Conservation (phyloP, 108 stramenopile genomes). For the Conticribra guillardii region DNA sequence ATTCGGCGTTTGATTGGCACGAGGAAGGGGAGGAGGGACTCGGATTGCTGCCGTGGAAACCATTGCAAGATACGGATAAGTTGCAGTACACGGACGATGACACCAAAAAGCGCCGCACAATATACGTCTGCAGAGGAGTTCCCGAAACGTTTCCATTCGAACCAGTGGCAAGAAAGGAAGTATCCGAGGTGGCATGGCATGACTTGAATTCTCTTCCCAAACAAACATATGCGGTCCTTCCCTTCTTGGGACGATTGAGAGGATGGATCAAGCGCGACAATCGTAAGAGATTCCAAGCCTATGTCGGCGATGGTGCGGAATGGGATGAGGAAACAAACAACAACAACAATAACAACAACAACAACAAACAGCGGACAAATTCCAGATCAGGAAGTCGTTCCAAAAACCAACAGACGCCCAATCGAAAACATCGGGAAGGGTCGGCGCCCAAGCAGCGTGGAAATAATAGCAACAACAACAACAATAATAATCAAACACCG, state of each 20-base stretch:
- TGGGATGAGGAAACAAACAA: not conserved
- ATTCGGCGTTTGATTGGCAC: not conserved
- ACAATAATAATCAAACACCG: not conserved
- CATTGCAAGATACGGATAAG: slow-evolving; percentile 53
- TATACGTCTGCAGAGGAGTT: slow-evolving; percentile 81
- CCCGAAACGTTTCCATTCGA: slow-evolving; percentile 83
- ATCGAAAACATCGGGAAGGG: slow-evolving; percentile 19
- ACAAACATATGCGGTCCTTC: slow-evolving; percentile 74
- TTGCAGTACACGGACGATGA: slow-evolving; percentile 60
- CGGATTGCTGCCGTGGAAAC: slow-evolving; percentile 53
- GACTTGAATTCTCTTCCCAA: slow-evolving; percentile 67
- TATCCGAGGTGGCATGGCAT: slow-evolving; percentile 69
- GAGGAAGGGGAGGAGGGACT: slow-evolving; percentile 1
- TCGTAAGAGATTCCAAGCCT: slow-evolving; percentile 3
- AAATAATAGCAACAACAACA: not conserved
- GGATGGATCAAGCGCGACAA: slow-evolving; percentile 67
- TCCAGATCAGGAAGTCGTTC: slow-evolving; percentile 10
- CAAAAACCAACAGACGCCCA: slow-evolving; percentile 5
- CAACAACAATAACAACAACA: not conserved
- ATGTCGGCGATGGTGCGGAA: not conserved
- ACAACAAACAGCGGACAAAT: slow-evolving; percentile 1
- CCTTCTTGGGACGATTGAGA: slow-evolving; percentile 64
- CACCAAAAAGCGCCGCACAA: slow-evolving; percentile 75
- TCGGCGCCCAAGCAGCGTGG: slow-evolving; percentile 6
- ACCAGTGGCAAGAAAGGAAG: slow-evolving; percentile 88